These are phyloP conservation scores for Amphirosellinia nigrospora DNA, from an alignment of 495 filamentous ascomycete genomes.

Conservation along the genomic window DNA sequence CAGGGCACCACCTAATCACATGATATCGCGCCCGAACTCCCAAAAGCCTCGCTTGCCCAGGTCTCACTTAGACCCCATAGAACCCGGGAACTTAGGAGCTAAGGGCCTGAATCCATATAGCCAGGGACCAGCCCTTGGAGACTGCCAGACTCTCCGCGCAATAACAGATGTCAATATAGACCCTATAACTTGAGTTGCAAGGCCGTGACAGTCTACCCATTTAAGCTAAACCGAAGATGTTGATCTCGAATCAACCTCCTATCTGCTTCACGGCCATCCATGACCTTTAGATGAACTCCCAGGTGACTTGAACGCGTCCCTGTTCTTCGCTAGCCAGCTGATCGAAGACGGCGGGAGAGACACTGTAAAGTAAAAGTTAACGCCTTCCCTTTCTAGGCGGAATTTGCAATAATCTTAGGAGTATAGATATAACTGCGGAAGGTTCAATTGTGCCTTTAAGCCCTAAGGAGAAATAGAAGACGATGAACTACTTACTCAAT, in stretches of 20 bases:
- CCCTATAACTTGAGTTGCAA: no score
- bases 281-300: conserved; percentile 38
- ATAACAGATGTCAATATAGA: no score
- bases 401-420: no score
- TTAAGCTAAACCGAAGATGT: background rate
- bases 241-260: background rate
- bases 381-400: background rate
- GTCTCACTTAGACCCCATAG: no score
- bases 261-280: background rate
- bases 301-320: conserved; percentile 46
- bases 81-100: no score
- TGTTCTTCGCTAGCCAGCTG: conserved; percentile 40
- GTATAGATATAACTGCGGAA: background rate
- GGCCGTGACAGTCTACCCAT: no score
- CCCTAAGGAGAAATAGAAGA: background rate
- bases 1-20: no score
- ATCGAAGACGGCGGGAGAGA: conserved; percentile 52
- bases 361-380: conserved; percentile 22
- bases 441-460: background rate
- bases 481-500: conserved; percentile 44
- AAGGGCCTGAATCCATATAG: no score
- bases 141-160: no score
- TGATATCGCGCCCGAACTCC: no score
- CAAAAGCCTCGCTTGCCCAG: no score
- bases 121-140: no score